phyloP scores from a whole-genome alignment of 1,284 basidiomycete genomes.

The Heterobasidion irregulare region DNA sequence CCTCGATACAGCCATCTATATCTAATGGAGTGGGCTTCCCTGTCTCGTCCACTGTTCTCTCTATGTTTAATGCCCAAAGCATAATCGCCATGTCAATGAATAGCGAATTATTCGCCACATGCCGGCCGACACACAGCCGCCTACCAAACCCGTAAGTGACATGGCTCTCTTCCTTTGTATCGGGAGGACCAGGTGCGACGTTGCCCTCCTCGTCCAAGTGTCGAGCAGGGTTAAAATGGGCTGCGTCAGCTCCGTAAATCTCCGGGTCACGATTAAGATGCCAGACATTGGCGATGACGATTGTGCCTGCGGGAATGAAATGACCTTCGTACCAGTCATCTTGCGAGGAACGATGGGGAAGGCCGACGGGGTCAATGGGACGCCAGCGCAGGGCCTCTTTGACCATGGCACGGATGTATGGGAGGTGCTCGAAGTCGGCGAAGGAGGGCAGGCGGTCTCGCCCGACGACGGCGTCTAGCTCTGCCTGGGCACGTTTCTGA shows the following conservation, averaged over 20 bases:
- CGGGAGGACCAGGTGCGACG: background rate
- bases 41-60: conserved; percentile 7
- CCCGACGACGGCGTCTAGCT: conserved; percentile 13
- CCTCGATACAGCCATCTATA: conserved; percentile 2
- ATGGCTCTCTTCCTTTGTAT: conserved; percentile 2
- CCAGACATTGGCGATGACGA: conserved; percentile 12
- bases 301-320: conserved; percentile 15
- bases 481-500: conserved; percentile 11
- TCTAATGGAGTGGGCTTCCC: conserved; percentile 7
- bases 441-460: conserved; percentile 7
- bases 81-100: conserved; percentile 12
- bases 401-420: conserved; percentile 11
- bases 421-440: conserved; percentile 7
- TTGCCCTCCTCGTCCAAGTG: conserved; percentile 1
- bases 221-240: conserved; percentile 2
- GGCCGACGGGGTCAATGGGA: conserved; percentile 1
- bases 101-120: conserved; percentile 13
- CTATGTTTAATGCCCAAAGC: conserved; percentile 10
- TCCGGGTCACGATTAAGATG: conserved; percentile 1
- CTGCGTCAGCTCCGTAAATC: background rate
- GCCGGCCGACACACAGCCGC: conserved; percentile 8
- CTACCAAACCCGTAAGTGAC: conserved; percentile 6
- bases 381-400: conserved; percentile 10
- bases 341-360: conserved; percentile 7
- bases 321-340: conserved; percentile 16